These are phyloP conservation scores for Tetradesmus obliquus DNA, from an alignment of 139 green algal species.

Conservation along the genomic window DNA sequence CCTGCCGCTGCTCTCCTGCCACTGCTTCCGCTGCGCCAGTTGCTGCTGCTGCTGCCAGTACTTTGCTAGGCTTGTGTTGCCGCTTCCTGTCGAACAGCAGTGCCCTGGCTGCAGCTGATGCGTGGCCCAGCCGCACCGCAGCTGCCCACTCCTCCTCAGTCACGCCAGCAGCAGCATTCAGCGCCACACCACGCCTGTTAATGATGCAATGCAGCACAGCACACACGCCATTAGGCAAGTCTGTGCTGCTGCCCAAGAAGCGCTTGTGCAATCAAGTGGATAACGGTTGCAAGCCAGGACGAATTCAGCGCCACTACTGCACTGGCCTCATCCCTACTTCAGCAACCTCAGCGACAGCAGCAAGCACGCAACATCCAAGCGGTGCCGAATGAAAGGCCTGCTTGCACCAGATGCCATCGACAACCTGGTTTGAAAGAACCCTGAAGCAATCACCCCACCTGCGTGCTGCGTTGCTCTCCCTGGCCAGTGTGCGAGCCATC, in stretches of 20 bases:
- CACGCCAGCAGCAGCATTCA: constrained; percentile 36
- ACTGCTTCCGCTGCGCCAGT: background rate
- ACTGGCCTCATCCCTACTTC: too few species aligned
- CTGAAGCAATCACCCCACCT: background rate
- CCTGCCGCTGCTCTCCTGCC: background rate
- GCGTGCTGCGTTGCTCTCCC: constrained; percentile 36
- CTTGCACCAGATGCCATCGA: too few species aligned
- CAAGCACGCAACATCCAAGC: background rate
- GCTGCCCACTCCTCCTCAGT: constrained; percentile 40
- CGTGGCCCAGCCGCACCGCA: constrained; percentile 11
- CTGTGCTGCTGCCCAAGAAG: background rate
- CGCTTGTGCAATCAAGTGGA: background rate
- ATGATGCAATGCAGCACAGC: background rate
- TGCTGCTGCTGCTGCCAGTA: background rate
- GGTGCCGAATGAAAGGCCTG: too few species aligned
- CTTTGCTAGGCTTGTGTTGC: background rate
- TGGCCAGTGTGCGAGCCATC: constrained; percentile 20
- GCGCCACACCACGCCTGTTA: constrained; percentile 23
- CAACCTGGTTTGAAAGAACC: too few species aligned
- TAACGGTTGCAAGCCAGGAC: too few species aligned
- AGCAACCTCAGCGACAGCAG: background rate
- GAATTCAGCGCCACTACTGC: too few species aligned
- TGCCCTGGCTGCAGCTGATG: constrained; percentile 5
- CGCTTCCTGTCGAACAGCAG: constrained; percentile 5
- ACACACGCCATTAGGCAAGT: background rate